Percentiles rank a stretch among this genome's conserved stretches.
Evolutionary conservation across 306 rosid species (phyloP).

Genomic region (Fragaria vesca): DNA sequence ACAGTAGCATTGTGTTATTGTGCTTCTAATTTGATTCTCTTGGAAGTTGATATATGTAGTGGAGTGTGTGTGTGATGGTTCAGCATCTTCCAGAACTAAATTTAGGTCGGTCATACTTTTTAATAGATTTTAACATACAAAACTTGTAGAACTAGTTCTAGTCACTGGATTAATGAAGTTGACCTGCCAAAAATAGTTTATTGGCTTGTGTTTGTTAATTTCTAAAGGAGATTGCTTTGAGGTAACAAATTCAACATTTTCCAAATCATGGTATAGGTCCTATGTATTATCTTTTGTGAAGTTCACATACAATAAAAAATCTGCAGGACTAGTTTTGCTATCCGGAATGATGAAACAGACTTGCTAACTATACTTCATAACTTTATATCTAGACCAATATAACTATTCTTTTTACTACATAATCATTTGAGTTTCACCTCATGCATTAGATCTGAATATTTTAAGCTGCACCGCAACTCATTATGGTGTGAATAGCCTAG

Average conservation of each 20-base stretch:
- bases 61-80: background rate
- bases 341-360: background rate
- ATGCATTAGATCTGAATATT: background rate
- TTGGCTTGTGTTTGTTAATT: background rate
- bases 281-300: background rate
- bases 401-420: background rate
- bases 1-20: background rate
- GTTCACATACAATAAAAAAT: background rate
- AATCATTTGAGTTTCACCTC: background rate
- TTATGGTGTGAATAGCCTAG: background rate
- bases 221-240: background rate
- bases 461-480: background rate
- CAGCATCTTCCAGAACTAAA: background rate
- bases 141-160: background rate
- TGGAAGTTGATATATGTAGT: background rate
- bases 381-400: background rate
- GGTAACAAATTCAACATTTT: background rate
- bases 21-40: background rate
- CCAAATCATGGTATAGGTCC: background rate
- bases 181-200: background rate
- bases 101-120: background rate
- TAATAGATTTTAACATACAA: background rate
- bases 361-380: background rate
- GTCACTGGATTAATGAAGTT: background rate
- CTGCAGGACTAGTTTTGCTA: background rate